These are phyloP conservation scores for Tylopilus sp. DNA, from an alignment of 1,284 basidiomycete genomes.

Conservation along the genomic window DNA sequence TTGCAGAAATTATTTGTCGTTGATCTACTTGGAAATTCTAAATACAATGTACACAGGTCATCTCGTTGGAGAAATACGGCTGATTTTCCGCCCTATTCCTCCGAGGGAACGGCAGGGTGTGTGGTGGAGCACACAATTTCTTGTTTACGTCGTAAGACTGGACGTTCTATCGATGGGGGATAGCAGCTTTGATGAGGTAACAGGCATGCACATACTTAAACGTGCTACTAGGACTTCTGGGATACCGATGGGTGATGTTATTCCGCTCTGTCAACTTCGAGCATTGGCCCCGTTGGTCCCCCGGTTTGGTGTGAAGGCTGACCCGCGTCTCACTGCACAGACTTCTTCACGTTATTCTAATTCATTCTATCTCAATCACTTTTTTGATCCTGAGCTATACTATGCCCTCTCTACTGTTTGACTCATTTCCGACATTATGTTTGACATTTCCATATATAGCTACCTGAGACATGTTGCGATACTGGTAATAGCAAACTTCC, in stretches of 20 bases:
- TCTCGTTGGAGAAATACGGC: slow-evolving; percentile 32
- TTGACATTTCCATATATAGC: too few relatives aligned
- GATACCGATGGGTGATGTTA: slow-evolving; percentile 37
- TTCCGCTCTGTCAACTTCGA: slow-evolving; percentile 37
- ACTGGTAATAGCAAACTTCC: too few relatives aligned
- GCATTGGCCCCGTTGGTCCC: slow-evolving; percentile 36
- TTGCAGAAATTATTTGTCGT: slow-evolving; percentile 7
- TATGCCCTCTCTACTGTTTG: too few relatives aligned
- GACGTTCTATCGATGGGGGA: slow-evolving; percentile 38
- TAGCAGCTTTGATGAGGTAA: slow-evolving; percentile 28
- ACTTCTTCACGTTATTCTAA: slow-evolving; percentile 32
- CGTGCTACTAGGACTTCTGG: slow-evolving; percentile 21
- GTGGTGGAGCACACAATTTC: slow-evolving; percentile 14
- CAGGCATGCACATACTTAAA: slow-evolving; percentile 38
- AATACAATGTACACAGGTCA: too few relatives aligned
- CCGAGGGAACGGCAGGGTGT: background rate
- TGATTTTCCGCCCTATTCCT: slow-evolving; percentile 36
- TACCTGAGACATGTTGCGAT: too few relatives aligned
- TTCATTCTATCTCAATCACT: slow-evolving; percentile 43
- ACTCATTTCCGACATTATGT: too few relatives aligned
- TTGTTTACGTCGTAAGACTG: slow-evolving; percentile 30
- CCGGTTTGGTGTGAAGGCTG: slow-evolving; percentile 38
- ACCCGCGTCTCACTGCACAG: slow-evolving; percentile 31
- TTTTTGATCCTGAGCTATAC: slow-evolving; percentile 43
- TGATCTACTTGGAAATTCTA: too few relatives aligned